Conservation (phyloP, 2,329 filamentous ascomycete species). For the Colletotrichum magnum region DNA sequence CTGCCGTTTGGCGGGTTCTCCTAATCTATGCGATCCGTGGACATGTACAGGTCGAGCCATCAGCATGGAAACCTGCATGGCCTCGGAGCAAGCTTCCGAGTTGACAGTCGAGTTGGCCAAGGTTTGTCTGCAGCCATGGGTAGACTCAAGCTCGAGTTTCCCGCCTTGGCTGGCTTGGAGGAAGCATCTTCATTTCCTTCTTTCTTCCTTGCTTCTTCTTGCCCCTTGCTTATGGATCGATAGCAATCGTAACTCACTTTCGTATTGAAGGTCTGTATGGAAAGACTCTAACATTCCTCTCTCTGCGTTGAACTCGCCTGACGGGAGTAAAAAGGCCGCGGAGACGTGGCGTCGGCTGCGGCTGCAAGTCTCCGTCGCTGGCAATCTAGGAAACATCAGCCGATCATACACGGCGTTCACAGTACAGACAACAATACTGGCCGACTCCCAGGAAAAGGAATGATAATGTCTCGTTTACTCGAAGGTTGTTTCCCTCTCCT, state of each 20-base stretch:
- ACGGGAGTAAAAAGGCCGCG: conserved; percentile 1
- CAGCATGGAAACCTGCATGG: conserved; percentile 24
- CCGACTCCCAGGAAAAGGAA: neutral
- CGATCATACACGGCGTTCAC: neutral
- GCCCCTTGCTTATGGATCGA: neutral
- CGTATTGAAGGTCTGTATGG: neutral
- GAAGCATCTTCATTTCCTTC: neutral
- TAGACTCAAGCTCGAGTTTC: neutral
- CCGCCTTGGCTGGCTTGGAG: neutral
- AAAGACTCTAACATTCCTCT: neutral
- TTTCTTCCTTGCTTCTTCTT: neutral
- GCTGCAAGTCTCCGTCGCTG: conserved; percentile 30
- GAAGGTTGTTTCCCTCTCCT: neutral
- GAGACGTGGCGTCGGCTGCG: conserved; percentile 13
- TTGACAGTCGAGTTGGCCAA: conserved; percentile 7
- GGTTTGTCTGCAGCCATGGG: conserved; percentile 2
- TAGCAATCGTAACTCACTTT: neutral
- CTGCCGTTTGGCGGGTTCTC: neutral
- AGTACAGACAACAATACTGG: neutral
- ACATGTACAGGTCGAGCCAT: conserved; percentile 1
- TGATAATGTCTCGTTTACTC: neutral
- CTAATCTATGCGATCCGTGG: neutral
- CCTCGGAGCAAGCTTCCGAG: conserved; percentile 2
- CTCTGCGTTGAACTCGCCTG: neutral
- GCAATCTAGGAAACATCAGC: conserved; percentile 11